Evolutionary conservation across 495 filamentous ascomycete species (phyloP), one percentile per base, ranked within the genome.

Genomic region (Penicillium maclennaniae): DNA sequence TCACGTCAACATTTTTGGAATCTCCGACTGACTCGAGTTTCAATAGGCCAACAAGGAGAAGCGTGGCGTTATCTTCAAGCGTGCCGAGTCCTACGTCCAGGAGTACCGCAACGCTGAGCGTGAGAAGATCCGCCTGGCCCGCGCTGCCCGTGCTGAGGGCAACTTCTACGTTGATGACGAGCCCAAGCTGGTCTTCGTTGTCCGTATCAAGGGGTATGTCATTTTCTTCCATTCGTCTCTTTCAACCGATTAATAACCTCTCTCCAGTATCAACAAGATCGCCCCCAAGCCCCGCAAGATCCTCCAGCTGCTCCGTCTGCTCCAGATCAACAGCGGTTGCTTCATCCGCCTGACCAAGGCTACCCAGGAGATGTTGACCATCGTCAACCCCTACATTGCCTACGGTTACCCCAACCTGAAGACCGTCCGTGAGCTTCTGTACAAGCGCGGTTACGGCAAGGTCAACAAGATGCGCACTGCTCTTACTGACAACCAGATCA

Each of bases 321-420:
- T 97, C 70, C 93, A 98, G 82, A 97, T 98, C 87, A 98, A 98
- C 91, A 97, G 93, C 77, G 95, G 92, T 78, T 88, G 96, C 77
- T 98, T 98, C 79, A 79, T 98, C 72, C 88, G 87, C 67, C 80
- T 97, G 63, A 97, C 91, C 79, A 97, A 98, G 88, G 93, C 93
- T 51, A 98, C 95, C 67, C 73, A 85, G 62, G 91, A 96, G 84
- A 97, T 97, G 92, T 81, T 97, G 70, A 95, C 91, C 80, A 84
- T 96, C 63, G 89, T 96, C 76, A 91, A 97, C 83, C 92, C 92
- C 65, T 97, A 89, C 84, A 87, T 97, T 67, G 92, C 95, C 71
- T 98, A 97, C 72, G 95, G 93, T 70, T 96, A 96, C 81, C 95
- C 93, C 77, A 96, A 96, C 83, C 87, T 97, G 58, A 98, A 97